Evolutionary conservation across 805 yeast genomes (phyloP), one percentile per base, ranked within the genome.

Genomic region (Schwanniomyces yamadae): DNA sequence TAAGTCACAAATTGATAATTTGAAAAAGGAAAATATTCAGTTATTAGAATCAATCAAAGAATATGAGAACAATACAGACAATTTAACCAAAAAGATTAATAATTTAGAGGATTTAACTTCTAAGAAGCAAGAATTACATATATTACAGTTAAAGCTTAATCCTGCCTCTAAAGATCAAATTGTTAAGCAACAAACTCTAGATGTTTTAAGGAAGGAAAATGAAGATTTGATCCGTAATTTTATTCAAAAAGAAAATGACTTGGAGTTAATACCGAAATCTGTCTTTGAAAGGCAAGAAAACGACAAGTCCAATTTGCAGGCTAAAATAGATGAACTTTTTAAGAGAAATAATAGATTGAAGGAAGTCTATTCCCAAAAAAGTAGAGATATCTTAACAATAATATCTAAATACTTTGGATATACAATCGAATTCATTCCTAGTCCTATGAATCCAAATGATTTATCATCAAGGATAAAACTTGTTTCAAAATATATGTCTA

Each of bases 371-470:
- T 60, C 77, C 12, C 72, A 73, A 33, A 84, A 84, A 53, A 79
- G 91, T n/a, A 59, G 71, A 21, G 90, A 85, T 50, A 81, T 85
- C 34, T 64, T 87, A 23, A 78, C 80, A 21, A 75, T 82, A 1
- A 78, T 87, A 0, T 76, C 80, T 36, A 68, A 80, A 4, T 69
- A 83, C 19, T 69, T 89, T 34, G 96, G 96, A 0, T 87, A 77
- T 56, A 73, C 75, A 31, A 61, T 88, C 16, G 95, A 85, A 51
- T 81, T 86, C 44, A 57, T 79, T 23, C 69, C 71, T 10, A 61
- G 61, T 40, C 60, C 71, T 2, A 48, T 64, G 16, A 68, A 66
- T 38, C 69, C 72, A 3, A 61, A 61, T 39, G 71, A 53, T 66
- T 71, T 45, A 64, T 78, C 63, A 58, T 74, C 54, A 63, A 77